Evolutionary conservation across 2,329 filamentous ascomycete genomes (phyloP), one percentile per base, ranked within the genome.

Genomic region (Xylariaceae sp.): DNA sequence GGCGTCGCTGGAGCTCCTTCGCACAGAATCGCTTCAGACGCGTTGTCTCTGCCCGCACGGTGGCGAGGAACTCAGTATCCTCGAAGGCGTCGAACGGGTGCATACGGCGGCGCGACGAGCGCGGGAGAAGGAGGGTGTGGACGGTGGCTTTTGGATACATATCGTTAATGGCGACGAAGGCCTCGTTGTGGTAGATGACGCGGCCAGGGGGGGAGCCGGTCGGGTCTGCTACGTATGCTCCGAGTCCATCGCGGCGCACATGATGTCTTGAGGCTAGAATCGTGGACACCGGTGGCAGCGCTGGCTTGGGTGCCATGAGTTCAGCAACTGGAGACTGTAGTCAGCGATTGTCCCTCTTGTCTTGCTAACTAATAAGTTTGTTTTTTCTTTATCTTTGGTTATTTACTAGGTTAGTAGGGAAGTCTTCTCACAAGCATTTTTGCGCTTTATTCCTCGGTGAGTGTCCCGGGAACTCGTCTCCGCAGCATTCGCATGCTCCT

Each of bases 61-160:
- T 73, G 2, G 73, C 74, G 0, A 94, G 81, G 69, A 97, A 95
- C 1, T 70, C 75, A 1, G 74, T 59, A 68, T 95, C 85, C 32
- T 85, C 79, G 62, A 96, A 84, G 3, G 88, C 89, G 26, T 87
- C 81, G 65, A 92, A 86, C 0, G 92, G 91, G 63, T 95, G 87
- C 8, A 83, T 73, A 4, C 77, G 73, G 62, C 78, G 83, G 66
- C 84, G 81, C 2, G 69, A 65, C 0, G 76, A 67, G 48, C 91
- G 87, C 5, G 91, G 89, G 4, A 97, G 83, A n/a, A 97, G 81
- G 2, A 99, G 87, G 1, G 89, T 79, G 73, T 99, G 94, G 3
- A 96, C 77, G 3, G 81, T 84, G 3, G 88, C 83, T 71, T 97
- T 99, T 6, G 94, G 91, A 68, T 84, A 99, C 58, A 84, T 76